A percentile compares a stretch with the other conserved stretches of the same genome.
Evolutionary conservation across 192 early-diverging fungal species (phyloP).

Genomic region (Coemansia erecta): DNA sequence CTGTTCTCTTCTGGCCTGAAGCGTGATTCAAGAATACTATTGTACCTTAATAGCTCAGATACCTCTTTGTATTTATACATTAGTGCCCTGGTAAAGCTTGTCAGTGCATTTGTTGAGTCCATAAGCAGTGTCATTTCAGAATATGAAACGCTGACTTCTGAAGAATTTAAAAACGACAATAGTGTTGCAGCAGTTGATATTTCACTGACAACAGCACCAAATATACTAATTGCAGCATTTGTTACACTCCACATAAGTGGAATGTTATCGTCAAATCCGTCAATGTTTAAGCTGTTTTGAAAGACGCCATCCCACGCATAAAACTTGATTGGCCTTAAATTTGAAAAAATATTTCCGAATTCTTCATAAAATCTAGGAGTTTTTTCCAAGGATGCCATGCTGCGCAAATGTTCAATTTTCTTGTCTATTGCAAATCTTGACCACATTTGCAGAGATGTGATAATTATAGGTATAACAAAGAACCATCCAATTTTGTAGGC

Average conservation of each 20-base stretch:
- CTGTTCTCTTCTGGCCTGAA: conserved; percentile 8
- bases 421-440: too few relatives aligned
- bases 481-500: background rate
- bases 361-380: background rate
- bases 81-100: background rate
- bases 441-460: background rate
- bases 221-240: background rate
- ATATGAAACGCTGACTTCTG: background rate
- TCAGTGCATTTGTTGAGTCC: background rate
- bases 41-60: conserved; percentile 7
- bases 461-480: background rate
- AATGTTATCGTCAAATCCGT: background rate
- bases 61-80: background rate
- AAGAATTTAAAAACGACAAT: background rate
- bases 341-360: background rate
- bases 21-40: background rate
- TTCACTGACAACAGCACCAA: background rate
- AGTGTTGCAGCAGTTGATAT: background rate
- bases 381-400: too few relatives aligned
- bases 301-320: conserved; percentile 58
- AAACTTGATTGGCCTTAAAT: conserved; percentile 63
- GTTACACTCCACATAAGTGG: background rate
- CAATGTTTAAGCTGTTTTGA: conserved; percentile 8
- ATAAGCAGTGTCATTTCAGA: background rate
- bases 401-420: background rate